phyloP scores from a whole-genome alignment of 192 early-diverging fungal genomes.

The Backusella macrospora region DNA sequence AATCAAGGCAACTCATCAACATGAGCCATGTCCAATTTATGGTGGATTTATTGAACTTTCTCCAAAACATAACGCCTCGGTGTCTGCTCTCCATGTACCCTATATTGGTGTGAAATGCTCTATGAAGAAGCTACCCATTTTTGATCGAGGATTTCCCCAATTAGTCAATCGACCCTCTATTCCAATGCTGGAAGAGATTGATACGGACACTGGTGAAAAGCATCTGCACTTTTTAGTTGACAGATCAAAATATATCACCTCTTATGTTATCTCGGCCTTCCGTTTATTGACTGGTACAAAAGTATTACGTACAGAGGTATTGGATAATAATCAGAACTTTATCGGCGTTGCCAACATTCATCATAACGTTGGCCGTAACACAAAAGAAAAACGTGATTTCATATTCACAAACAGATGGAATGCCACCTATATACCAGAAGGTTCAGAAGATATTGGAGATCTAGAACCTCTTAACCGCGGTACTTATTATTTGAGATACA shows the following conservation, averaged over 20 bases:
- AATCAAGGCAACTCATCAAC: slow-evolving; percentile 22
- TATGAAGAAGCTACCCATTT: slow-evolving; percentile 45
- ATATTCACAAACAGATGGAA: slow-evolving; percentile 26
- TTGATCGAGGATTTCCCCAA: slow-evolving; percentile 33
- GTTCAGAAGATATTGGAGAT: slow-evolving; percentile 2
- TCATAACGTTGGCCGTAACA: slow-evolving; percentile 28
- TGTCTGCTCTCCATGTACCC: slow-evolving; percentile 41
- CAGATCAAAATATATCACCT: background rate
- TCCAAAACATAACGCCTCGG: slow-evolving; percentile 24
- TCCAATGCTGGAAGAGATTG: background rate
- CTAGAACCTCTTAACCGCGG: slow-evolving; percentile 17
- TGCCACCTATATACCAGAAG: slow-evolving; percentile 21
- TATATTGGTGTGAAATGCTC: slow-evolving; percentile 52
- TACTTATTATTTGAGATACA: slow-evolving; percentile 30
- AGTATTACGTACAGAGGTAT: slow-evolving; percentile 20
- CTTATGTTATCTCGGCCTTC: slow-evolving; percentile 12
- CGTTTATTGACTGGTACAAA: slow-evolving; percentile 38
- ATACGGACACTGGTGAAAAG: background rate
- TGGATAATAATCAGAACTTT: slow-evolving; percentile 10
- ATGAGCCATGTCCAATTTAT: slow-evolving; percentile 41
- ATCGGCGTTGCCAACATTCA: slow-evolving; percentile 15
- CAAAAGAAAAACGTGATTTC: background rate
- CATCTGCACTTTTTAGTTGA: slow-evolving; percentile 9
- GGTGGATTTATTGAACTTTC: slow-evolving; percentile 48
- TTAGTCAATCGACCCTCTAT: background rate